phyloP scores from a whole-genome alignment of 192 early-diverging fungal species.

The Coemansia sp. region DNA sequence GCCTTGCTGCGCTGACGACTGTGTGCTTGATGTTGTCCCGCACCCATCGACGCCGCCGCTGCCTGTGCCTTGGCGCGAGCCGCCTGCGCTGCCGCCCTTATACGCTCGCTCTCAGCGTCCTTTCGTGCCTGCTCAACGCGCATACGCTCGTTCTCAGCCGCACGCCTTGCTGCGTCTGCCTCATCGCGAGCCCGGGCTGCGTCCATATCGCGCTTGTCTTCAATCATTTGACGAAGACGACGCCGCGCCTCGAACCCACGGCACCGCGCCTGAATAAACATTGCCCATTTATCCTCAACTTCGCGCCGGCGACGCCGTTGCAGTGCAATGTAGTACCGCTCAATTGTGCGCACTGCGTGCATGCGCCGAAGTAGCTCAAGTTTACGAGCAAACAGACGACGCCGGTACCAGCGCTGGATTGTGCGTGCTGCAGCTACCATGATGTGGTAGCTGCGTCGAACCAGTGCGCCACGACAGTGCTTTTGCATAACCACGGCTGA shows the following conservation, averaged over 20 bases:
- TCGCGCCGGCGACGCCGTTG: neutral
- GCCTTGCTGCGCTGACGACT: slow-evolving; percentile 6
- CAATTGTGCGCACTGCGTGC: slow-evolving; percentile 34
- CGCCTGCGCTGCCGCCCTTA: slow-evolving; percentile 20
- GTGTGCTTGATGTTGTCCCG: neutral
- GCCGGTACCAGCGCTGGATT: slow-evolving; percentile 39
- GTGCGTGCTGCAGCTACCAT: slow-evolving; percentile 41
- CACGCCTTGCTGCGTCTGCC: slow-evolving; percentile 1
- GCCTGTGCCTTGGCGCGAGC: slow-evolving; percentile 28
- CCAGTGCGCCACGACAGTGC: slow-evolving; percentile 64
- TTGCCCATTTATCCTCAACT: neutral
- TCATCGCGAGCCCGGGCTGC: slow-evolving; percentile 11
- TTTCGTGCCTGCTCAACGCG: slow-evolving; percentile 19
- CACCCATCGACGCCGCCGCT: slow-evolving; percentile 10
- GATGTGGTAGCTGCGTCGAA: slow-evolving; percentile 56
- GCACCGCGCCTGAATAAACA: slow-evolving; percentile 5
- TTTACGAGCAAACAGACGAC: slow-evolving; percentile 10
- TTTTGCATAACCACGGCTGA: slow-evolving; percentile 81
- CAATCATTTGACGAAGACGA: neutral
- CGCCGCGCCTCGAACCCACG: slow-evolving; percentile 6
- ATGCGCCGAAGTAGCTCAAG: slow-evolving; percentile 10
- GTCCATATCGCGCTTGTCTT: slow-evolving; percentile 8
- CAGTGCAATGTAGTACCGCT: slow-evolving; percentile 11
- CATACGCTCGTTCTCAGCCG: slow-evolving; percentile 26
- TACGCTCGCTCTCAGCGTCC: slow-evolving; percentile 19